Conservation (phyloP, 768 basidiomycete genomes). For the Melanogaster broomeanus region DNA sequence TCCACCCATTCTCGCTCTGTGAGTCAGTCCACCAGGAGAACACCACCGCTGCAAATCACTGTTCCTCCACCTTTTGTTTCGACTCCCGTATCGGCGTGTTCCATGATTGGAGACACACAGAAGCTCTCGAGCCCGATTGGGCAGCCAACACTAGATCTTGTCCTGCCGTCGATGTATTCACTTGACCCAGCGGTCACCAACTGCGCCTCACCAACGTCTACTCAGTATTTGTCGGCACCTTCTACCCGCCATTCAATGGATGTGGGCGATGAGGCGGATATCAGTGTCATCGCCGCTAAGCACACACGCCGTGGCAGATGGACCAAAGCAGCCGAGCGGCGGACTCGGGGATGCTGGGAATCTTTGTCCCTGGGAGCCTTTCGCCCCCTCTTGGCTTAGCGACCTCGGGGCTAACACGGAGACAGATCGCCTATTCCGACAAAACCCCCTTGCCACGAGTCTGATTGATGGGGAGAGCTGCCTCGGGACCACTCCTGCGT, state of each 20-base stretch:
- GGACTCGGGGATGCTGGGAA: slow-evolving; percentile 11
- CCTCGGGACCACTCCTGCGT: slow-evolving; percentile 24
- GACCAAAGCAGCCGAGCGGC: slow-evolving; percentile 3
- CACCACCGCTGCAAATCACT: slow-evolving; percentile 28
- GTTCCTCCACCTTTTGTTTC: slow-evolving; percentile 30
- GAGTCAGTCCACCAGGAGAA: slow-evolving; percentile 16
- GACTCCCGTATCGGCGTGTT: slow-evolving; percentile 28
- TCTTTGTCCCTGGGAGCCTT: slow-evolving; percentile 19
- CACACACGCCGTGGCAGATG: slow-evolving; percentile 5
- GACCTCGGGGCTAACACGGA: slow-evolving; percentile 34
- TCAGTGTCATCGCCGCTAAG: slow-evolving; percentile 13
- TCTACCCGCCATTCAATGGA: slow-evolving; percentile 18
- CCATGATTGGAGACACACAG: slow-evolving; percentile 19
- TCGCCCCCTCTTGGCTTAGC: slow-evolving; percentile 31
- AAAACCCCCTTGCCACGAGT: slow-evolving; percentile 16
- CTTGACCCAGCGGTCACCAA: slow-evolving; percentile 8
- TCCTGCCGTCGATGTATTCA: slow-evolving; percentile 2
- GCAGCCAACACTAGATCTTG: slow-evolving; percentile 9
- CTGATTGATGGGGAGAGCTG: slow-evolving; percentile 18
- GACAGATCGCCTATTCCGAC: slow-evolving; percentile 32
- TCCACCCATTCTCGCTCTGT: slow-evolving; percentile 7
- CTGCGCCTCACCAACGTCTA: slow-evolving; percentile 29
- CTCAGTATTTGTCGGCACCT: slow-evolving; percentile 29
- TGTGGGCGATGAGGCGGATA: slow-evolving; percentile 7
- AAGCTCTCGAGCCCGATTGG: slow-evolving; percentile 8